Conservation (phyloP, 2,329 filamentous ascomycete species). For the Hymenoscyphus albidus region DNA sequence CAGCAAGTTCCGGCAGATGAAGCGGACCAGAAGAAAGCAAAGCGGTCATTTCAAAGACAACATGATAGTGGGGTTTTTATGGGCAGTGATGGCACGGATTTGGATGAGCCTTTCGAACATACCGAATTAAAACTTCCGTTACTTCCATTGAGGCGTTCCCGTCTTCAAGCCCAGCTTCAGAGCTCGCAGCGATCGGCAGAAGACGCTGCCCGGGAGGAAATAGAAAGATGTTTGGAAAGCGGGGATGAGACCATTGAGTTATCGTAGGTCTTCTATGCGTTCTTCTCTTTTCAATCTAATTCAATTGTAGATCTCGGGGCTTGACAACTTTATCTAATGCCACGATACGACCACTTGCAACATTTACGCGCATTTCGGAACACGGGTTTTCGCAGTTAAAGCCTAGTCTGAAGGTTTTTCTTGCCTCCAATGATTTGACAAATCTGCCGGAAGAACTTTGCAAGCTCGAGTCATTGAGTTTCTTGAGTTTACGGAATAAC, state of each 20-base stretch:
- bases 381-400: constrained; percentile 51
- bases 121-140: constrained; percentile 3
- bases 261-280: constrained; percentile 44
- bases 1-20: constrained; percentile 48
- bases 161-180: constrained; percentile 7
- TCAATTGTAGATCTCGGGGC: constrained; percentile 21
- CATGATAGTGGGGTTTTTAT: constrained; percentile 68
- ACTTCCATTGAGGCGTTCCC: constrained; percentile 17
- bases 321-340: constrained; percentile 53
- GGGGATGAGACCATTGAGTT: constrained; percentile 59
- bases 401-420: constrained; percentile 57
- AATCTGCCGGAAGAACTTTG: constrained; percentile 59
- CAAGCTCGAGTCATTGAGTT: constrained; percentile 56
- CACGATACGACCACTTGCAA: constrained; percentile 53
- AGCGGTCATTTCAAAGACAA: constrained; percentile 54
- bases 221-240: constrained; percentile 53
- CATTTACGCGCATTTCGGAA: constrained; percentile 46
- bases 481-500: constrained; percentile 64
- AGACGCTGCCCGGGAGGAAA: constrained; percentile 42
- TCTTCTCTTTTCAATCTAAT: constrained; percentile 14
- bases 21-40: constrained; percentile 33
- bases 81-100: constrained; percentile 53
- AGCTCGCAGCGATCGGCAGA: constrained; percentile 36
- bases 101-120: constrained; percentile 36
- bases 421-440: constrained; percentile 56